These are phyloP conservation scores for Clonostachys solani DNA, from an alignment of 2,329 filamentous ascomycete genomes.

Conservation along the genomic window DNA sequence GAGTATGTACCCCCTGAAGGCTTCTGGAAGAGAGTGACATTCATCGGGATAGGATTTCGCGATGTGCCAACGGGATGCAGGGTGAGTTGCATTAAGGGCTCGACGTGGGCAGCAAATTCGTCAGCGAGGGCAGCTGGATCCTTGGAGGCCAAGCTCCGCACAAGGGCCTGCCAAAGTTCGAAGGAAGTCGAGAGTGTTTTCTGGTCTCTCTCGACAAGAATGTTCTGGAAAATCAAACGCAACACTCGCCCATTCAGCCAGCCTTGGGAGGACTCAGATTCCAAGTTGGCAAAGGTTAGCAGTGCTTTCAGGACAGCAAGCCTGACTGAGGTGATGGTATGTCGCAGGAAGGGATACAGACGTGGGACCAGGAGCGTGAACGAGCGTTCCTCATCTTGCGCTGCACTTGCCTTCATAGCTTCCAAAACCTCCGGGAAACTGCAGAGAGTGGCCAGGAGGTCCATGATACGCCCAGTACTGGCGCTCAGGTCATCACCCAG, in stretches of 20 bases:
- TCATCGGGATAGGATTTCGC: conserved; percentile 89
- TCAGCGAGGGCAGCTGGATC: conserved; percentile 61
- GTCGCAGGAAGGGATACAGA: conserved; percentile 91
- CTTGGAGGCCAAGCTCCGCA: conserved; percentile 60
- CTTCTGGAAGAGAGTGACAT: conserved; percentile 82
- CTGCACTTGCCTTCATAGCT: conserved; percentile 88
- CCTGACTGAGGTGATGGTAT: conserved; percentile 94
- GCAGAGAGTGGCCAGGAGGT: conserved; percentile 91
- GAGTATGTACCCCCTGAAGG: conserved; percentile 86
- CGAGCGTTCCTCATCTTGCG: conserved; percentile 77
- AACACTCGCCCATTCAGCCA: conserved; percentile 92
- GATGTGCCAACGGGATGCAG: conserved; percentile 90
- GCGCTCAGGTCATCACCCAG: conserved; percentile 96
- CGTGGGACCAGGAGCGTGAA: conserved; percentile 91
- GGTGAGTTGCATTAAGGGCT: conserved; percentile 78
- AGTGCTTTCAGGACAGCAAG: conserved; percentile 89
- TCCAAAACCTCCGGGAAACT: conserved; percentile 89
- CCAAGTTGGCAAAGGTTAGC: conserved; percentile 86
- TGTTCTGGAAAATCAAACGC: conserved; percentile 88
- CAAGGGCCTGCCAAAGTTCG: conserved; percentile 79
- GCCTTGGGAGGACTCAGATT: conserved; percentile 72
- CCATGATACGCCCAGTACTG: conserved; percentile 98
- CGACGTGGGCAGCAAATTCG: conserved; percentile 72
- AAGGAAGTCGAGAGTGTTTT: conserved; percentile 78
- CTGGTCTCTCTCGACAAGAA: conserved; percentile 87